These are phyloP conservation scores for Termitomyces titanicus DNA, from an alignment of 768 basidiomycete genomes.

Conservation along the genomic window DNA sequence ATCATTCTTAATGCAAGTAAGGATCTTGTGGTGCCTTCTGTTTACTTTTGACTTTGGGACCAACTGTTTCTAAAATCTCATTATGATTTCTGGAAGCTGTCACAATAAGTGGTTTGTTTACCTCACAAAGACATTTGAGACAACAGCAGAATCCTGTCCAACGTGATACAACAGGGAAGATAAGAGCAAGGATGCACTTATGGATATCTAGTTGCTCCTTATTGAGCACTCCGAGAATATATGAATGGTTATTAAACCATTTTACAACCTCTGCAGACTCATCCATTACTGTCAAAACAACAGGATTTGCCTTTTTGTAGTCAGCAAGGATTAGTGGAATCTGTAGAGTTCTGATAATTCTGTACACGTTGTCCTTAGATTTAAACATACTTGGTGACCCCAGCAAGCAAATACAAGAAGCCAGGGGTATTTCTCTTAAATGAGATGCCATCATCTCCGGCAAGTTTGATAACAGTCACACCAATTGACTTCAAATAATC, in stretches of 20 bases:
- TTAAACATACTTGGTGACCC: not conserved
- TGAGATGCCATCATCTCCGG: too few relatives aligned
- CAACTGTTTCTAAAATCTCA: not conserved
- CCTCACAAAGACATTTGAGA: not conserved
- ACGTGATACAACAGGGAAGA: not conserved
- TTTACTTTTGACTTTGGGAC: conserved; percentile 1
- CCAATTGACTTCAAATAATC: too few relatives aligned
- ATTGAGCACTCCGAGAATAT: conserved; percentile 3
- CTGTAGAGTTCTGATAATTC: not conserved
- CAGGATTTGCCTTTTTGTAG: conserved; percentile 2
- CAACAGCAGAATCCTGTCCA: conserved; percentile 1
- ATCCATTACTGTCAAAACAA: not conserved
- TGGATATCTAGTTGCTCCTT: not conserved
- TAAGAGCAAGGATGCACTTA: not conserved
- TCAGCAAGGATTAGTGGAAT: not conserved
- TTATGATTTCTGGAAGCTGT: not conserved
- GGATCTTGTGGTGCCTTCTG: not conserved
- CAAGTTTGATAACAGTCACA: too few relatives aligned
- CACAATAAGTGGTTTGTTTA: not conserved
- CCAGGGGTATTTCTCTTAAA: not conserved
- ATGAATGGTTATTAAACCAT: conserved; percentile 10
- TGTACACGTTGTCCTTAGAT: not conserved
- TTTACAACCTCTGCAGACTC: not conserved
- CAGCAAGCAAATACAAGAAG: not conserved
- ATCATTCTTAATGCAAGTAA: not conserved